Evolutionary conservation across 1,139 yeast species (phyloP), one percentile per base, ranked within the genome.

Genomic region (Candida neerlandica): DNA sequence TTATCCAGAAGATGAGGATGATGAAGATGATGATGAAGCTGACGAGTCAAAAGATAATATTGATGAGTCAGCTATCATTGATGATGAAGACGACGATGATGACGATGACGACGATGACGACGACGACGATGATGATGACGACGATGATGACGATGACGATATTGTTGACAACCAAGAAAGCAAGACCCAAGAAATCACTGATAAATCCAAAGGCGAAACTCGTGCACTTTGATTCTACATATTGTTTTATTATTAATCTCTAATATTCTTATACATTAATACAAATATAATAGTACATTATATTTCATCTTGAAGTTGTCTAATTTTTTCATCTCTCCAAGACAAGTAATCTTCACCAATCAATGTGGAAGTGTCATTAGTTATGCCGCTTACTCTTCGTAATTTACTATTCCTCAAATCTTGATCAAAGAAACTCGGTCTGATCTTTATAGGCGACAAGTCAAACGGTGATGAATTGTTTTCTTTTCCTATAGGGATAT

Each of bases 1-100:
- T 0, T 89, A 89, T 66, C 96, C 96, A 1, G 89, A 89, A n/a
- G 91, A 82, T 10, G 92, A 85, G 1, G 91, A 86, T 30, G 91
- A 86, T 29, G 91, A 85, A 1, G 90, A 84, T 1, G 91, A 85
- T 1, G 90, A 84, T 1, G 90, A 84, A 4, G 89, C 85, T 1
- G 84, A 81, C 3, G 80, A 80, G n/a, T 65, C 64, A 1, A 61
- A 62, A 7, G 58, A 61, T 35, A 58, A 59, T 29, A 58, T 62
- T 16, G 81, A 75, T n/a, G 80, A 75, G 11, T 75, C 76, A 12
- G 68, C 14, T 66, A 66, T 4, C 67, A 64, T 19, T 3, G 72
- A 68, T 19, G 74, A 69, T 12, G 76, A 75, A 12, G 76, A 71
- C 11, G 76, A 73, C 10, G 81, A 75, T n/a, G 78, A 73, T 18